Evolutionary conservation across 352 stramenopile genomes (phyloP).

Genomic region (Phytophthora tubulina): DNA sequence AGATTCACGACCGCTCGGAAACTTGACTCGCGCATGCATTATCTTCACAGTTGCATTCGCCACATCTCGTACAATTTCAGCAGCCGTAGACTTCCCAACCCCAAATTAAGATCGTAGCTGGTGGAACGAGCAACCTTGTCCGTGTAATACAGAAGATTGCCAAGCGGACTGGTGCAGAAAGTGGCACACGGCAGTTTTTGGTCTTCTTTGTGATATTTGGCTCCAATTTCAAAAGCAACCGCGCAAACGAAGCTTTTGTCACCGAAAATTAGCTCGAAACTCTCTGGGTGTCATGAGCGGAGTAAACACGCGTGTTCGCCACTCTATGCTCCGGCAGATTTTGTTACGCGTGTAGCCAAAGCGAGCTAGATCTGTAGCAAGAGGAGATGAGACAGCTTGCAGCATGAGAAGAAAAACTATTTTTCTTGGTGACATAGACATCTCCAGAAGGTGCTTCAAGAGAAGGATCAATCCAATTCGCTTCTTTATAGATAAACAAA

Average conservation of each 20-base stretch:
- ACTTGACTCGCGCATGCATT: neutral
- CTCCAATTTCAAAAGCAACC: slow-evolving; percentile 12
- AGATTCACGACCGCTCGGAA: neutral
- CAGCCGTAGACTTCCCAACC: slow-evolving; percentile 5
- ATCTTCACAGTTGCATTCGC: neutral
- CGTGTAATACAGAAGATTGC: slow-evolving; percentile 4
- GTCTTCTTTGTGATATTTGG: slow-evolving; percentile 3
- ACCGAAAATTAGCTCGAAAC: too few relatives aligned
- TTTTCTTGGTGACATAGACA: too few relatives aligned
- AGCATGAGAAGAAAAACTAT: too few relatives aligned
- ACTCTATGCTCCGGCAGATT: too few relatives aligned
- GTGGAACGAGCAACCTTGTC: slow-evolving; percentile 3
- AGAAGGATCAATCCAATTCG: too few relatives aligned
- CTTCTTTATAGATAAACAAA: too few relatives aligned
- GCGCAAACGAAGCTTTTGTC: neutral
- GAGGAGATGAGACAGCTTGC: too few relatives aligned
- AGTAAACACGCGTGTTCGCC: too few relatives aligned
- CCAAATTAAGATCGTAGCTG: slow-evolving; percentile 10
- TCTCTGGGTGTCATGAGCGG: too few relatives aligned
- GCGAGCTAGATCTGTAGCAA: too few relatives aligned
- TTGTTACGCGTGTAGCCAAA: too few relatives aligned
- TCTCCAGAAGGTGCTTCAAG: too few relatives aligned
- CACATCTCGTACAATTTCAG: neutral
- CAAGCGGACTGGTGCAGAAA: slow-evolving; percentile 1
- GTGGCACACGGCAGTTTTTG: neutral